Percentiles rank a stretch among this genome's conserved stretches.
Evolutionary conservation across 176 grass and related monocot genomes (phyloP).

Genomic region (Hsuehochloa calcarea): DNA sequence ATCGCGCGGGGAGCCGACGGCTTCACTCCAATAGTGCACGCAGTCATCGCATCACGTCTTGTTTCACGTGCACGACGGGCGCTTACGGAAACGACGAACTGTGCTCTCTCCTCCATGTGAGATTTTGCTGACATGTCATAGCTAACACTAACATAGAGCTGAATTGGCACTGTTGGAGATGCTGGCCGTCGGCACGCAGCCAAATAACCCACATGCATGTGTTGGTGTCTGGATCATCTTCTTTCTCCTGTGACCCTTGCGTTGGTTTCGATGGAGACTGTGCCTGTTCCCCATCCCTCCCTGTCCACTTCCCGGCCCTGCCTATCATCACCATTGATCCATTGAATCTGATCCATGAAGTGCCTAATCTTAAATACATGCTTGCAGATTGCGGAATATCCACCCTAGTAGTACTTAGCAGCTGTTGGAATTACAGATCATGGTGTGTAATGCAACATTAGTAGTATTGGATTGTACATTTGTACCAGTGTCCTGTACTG

Average conservation of each 20-base stretch:
- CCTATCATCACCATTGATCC: not conserved
- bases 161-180: no score
- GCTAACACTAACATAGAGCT: no score
- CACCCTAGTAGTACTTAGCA: not conserved
- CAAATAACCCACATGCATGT: conserved; percentile 4
- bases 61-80: no score
- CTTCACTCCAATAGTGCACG: no score
- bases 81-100: no score
- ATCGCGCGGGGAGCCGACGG: no score
- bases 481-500: not conserved
- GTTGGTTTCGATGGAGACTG: not conserved
- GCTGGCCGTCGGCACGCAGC: not conserved
- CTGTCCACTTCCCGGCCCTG: not conserved
- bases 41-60: no score
- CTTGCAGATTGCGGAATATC: not conserved
- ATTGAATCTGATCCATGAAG: not conserved
- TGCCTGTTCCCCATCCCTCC: not conserved
- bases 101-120: no score
- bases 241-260: not conserved
- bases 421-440: not conserved
- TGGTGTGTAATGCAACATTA: not conserved
- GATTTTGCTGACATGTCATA: no score
- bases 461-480: not conserved
- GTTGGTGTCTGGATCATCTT: not conserved
- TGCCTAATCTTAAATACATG: not conserved